Percentiles rank a stretch among this genome's conserved stretches.
Conservation (phyloP, 148 eudicot genomes). For the Mesembryanthemum crystallinum region DNA sequence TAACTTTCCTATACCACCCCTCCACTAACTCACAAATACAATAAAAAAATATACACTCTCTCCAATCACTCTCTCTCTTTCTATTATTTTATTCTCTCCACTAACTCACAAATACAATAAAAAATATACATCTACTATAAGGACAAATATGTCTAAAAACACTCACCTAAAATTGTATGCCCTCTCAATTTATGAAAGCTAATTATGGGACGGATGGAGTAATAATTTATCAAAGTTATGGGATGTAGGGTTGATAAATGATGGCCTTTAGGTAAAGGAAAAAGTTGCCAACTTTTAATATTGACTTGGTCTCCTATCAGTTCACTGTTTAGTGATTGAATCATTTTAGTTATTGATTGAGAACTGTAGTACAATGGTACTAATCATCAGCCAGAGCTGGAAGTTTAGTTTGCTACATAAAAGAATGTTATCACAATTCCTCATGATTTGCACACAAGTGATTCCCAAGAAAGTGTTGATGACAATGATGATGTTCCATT, state of each 20-base stretch:
- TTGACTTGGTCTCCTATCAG: neutral
- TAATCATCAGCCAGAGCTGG: neutral
- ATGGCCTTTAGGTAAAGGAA: neutral
- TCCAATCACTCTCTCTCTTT: too few relatives aligned
- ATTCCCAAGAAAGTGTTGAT: neutral
- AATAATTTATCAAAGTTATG: neutral
- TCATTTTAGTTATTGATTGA: neutral
- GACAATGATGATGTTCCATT: neutral
- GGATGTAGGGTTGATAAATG: neutral
- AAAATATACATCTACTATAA: too few relatives aligned
- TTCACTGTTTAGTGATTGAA: neutral
- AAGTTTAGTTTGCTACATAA: neutral
- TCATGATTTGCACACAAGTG: conserved; percentile 4
- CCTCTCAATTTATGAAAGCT: too few relatives aligned
- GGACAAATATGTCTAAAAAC: too few relatives aligned
- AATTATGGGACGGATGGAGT: too few relatives aligned
- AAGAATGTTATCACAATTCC: neutral
- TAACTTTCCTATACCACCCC: too few relatives aligned
- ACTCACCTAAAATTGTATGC: too few relatives aligned
- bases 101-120: too few relatives aligned
- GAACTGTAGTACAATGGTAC: neutral
- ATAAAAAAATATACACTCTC: too few relatives aligned
- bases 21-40: too few relatives aligned
- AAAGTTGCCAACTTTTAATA: neutral
- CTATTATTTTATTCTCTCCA: too few relatives aligned